Conservation (phyloP, 441 rosid genomes). For the Lepidium campestre region DNA sequence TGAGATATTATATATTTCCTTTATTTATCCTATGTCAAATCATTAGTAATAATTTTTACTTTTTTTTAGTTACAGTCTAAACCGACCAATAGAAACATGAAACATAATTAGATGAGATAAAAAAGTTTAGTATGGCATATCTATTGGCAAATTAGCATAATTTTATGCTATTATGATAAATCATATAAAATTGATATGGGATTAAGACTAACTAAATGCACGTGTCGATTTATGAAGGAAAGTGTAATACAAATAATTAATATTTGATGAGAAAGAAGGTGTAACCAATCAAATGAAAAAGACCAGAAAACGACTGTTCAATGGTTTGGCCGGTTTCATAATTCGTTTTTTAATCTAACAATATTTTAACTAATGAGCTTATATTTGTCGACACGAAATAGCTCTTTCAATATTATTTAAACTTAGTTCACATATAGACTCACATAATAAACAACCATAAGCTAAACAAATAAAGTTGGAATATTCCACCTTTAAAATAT, state of each 20-base stretch:
- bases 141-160: not conserved
- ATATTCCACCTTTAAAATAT: not conserved
- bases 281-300: constrained; percentile 27
- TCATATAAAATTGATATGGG: not conserved
- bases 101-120: not conserved
- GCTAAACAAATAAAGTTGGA: constrained; percentile 1
- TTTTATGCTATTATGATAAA: not conserved
- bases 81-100: not conserved
- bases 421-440: not conserved
- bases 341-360: constrained; percentile 8
- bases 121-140: constrained; percentile 7
- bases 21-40: not conserved
- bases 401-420: not conserved
- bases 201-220: constrained; percentile 12
- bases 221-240: constrained; percentile 24
- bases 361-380: not conserved
- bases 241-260: not conserved
- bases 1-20: too few relatives aligned
- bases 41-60: not conserved
- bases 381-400: constrained; percentile 10
- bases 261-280: constrained; percentile 7
- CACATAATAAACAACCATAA: constrained; percentile 1
- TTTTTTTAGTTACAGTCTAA: not conserved
- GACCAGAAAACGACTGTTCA: constrained; percentile 25
- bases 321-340: constrained; percentile 29